Evolutionary conservation across 2,329 filamentous ascomycete genomes (phyloP), one percentile per base, ranked within the genome.

Genomic region (Penicillium polonicum): DNA sequence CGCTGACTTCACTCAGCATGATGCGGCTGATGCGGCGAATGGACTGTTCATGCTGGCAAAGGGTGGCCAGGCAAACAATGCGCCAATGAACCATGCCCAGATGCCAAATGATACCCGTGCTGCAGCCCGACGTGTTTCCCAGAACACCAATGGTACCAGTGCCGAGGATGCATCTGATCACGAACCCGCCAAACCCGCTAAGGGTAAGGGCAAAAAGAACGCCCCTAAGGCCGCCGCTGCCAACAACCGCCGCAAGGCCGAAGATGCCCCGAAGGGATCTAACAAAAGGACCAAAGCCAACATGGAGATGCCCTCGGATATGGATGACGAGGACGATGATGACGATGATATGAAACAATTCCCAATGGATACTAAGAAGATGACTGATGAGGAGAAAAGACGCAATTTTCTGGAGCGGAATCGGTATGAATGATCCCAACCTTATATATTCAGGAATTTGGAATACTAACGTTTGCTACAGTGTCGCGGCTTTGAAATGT

Each of bases 371-470:
- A 75, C 81, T 41, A 85, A 88, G 67, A 97, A 96, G 80, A 96
- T 97, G 91, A 97, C 92, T 0, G 94, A 97, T 56, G 94, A 97
- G 71, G 94, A 99, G 79, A 99, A 99, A 81, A 85, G 94, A 42
- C 96, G 95, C 79, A 99, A 97, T 73, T 99, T 99, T 75, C 81
- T 99, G 2, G 94, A 99, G 72, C 84, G 94, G 29, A 99, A 99
- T 75, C 87, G 93, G 93, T 96, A 85, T 69, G 85, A 78, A 78
- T 51, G 25, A 23, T 41, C 5, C 5, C 31, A 6, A 48, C 29
- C 25, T 21, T 3, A 3, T 8, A 17, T 55, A 44, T 44, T 50
- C 23, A 23, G n/a, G 25, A n/a, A 19, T 17, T 15, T 44, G 31
- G n/a, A 5, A 48, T 53, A 46, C 72, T 78, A 63, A 77, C 58